Percentiles rank a stretch among this genome's conserved stretches.
phyloP scores from a whole-genome alignment of 495 filamentous ascomycete genomes.

The Neurospora sp. region DNA sequence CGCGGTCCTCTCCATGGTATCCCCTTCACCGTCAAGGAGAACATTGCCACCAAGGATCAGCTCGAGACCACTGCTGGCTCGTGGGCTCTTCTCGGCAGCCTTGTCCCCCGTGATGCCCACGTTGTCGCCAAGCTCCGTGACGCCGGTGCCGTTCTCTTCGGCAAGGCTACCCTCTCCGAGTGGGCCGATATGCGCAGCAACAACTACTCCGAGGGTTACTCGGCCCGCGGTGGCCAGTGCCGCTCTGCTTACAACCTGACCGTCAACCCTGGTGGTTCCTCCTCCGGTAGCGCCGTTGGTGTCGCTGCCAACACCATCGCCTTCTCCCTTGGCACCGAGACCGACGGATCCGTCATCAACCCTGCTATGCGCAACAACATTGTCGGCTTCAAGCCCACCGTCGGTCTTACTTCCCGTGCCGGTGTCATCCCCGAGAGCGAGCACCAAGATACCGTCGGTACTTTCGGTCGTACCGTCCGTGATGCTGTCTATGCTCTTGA shows the following conservation, averaged over 20 bases:
- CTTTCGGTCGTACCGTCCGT: slow-evolving; percentile 52
- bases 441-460: slow-evolving; percentile 59
- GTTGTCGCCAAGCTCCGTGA: slow-evolving; percentile 51
- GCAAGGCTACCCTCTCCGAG: slow-evolving; percentile 59
- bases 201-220: slow-evolving; percentile 62
- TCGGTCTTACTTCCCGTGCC: slow-evolving; percentile 54
- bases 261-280: slow-evolving; percentile 55
- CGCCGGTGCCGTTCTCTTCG: slow-evolving; percentile 58
- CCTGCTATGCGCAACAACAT: slow-evolving; percentile 56
- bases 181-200: slow-evolving; percentile 65
- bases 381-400: slow-evolving; percentile 55
- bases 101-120: slow-evolving; percentile 54
- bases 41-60: slow-evolving; percentile 26
- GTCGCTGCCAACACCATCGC: slow-evolving; percentile 52
- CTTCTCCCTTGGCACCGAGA: slow-evolving; percentile 63
- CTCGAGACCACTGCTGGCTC: slow-evolving; percentile 41
- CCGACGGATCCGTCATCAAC: slow-evolving; percentile 58
- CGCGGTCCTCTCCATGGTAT: slow-evolving; percentile 60
- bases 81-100: slow-evolving; percentile 47
- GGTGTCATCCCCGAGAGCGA: slow-evolving; percentile 53
- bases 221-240: slow-evolving; percentile 52
- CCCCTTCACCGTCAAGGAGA: slow-evolving; percentile 62
- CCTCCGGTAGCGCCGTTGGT: slow-evolving; percentile 50
- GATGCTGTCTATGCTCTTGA: slow-evolving; percentile 59
- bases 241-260: slow-evolving; percentile 60